Conservation (phyloP, 2,329 filamentous ascomycete genomes). For the Pseudopyrenochaeta lycopersici region DNA sequence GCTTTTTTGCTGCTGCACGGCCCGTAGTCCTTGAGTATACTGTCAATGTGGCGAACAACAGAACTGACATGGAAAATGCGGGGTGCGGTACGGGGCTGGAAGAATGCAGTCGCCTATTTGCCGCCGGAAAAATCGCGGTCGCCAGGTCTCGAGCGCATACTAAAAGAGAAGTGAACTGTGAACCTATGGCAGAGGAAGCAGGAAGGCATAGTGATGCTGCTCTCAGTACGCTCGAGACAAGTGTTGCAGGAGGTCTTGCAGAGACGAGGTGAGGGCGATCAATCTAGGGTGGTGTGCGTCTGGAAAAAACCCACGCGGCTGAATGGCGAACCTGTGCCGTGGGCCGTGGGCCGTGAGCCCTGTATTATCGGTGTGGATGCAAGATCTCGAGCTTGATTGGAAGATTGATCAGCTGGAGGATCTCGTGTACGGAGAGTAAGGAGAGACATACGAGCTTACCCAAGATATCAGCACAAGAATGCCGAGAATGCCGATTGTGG, state of each 20-base stretch:
- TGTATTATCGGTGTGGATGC: constrained; percentile 27
- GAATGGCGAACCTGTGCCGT: constrained; percentile 17
- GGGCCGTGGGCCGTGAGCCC: constrained; percentile 16
- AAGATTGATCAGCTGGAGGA: constrained; percentile 14
- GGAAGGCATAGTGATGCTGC: constrained; percentile 18
- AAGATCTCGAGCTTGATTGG: constrained; percentile 22
- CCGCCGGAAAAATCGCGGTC: constrained; percentile 21
- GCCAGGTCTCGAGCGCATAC: constrained; percentile 10
- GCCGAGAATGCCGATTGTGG: constrained; percentile 31
- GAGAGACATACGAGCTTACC: constrained; percentile 22
- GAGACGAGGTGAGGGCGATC: constrained; percentile 19
- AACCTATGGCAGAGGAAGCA: background rate
- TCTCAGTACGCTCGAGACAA: constrained; percentile 22
- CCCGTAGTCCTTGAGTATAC: constrained; percentile 10
- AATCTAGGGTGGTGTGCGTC: constrained; percentile 17
- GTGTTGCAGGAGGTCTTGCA: constrained; percentile 1
- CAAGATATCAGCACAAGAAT: constrained; percentile 16
- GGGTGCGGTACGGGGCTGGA: constrained; percentile 10
- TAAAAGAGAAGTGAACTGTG: constrained; percentile 9
- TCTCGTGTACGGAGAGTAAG: constrained; percentile 10
- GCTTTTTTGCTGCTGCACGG: constrained; percentile 23
- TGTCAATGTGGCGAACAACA: constrained; percentile 22
- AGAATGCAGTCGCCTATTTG: constrained; percentile 17
- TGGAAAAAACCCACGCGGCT: constrained; percentile 28
- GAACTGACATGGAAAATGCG: constrained; percentile 5